phyloP scores from a whole-genome alignment of 305 asterid genomes.

The Fraxinus dipetala region DNA sequence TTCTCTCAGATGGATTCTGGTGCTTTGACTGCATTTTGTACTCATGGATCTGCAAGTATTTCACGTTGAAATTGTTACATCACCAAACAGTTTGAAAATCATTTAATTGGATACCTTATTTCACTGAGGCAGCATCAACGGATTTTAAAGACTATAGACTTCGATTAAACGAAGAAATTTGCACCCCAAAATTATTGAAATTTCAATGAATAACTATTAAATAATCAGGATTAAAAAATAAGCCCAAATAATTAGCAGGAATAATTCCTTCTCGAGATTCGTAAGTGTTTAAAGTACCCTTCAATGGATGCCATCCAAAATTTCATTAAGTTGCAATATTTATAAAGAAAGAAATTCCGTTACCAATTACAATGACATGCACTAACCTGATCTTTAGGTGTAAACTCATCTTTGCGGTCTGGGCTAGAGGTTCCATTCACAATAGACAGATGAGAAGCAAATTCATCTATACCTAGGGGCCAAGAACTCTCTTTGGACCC shows the following conservation, averaged over 20 bases:
- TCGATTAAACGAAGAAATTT: neutral
- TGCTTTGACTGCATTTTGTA: slow-evolving; percentile 40
- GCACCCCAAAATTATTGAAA: neutral
- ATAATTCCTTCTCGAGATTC: neutral
- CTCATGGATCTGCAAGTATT: slow-evolving; percentile 37
- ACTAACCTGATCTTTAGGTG: slow-evolving; percentile 43
- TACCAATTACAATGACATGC: slow-evolving; percentile 4
- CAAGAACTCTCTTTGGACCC: slow-evolving; percentile 41
- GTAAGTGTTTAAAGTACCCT: neutral
- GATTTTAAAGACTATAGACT: neutral
- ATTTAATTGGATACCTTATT: neutral
- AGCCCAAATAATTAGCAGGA: neutral
- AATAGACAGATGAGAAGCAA: slow-evolving; percentile 44
- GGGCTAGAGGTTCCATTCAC: slow-evolving; percentile 34
- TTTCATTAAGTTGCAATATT: neutral
- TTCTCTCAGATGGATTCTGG: slow-evolving; percentile 32
- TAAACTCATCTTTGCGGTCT: slow-evolving; percentile 38
- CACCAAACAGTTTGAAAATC: slow-evolving; percentile 9
- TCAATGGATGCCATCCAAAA: neutral
- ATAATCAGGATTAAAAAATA: neutral
- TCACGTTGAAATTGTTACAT: slow-evolving; percentile 10
- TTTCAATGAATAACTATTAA: neutral
- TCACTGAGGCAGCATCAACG: slow-evolving; percentile 4
- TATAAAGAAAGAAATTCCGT: neutral
- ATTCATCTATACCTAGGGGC: slow-evolving; percentile 36